Conservation (phyloP, 2,329 filamentous ascomycete species). For the Talaromyces verruculosus region DNA sequence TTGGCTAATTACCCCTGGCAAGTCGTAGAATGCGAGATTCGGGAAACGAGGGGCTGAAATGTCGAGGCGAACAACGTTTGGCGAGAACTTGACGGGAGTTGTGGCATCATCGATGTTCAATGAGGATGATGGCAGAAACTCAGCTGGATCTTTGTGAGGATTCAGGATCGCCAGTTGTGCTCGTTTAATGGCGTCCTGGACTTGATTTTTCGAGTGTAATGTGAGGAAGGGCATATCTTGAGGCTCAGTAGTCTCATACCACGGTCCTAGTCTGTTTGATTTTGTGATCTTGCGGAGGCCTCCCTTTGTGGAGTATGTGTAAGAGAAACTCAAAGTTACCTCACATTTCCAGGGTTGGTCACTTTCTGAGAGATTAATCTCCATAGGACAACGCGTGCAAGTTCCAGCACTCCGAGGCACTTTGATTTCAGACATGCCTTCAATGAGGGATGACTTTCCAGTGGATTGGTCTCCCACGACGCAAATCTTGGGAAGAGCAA, state of each 20-base stretch:
- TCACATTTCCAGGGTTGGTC: conserved; percentile 63
- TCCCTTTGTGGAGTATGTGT: conserved; percentile 48
- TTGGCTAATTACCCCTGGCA: conserved; percentile 78
- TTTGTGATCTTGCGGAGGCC: conserved; percentile 50
- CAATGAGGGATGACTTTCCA: conserved; percentile 71
- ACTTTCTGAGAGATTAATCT: conserved; percentile 67
- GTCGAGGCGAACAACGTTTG: conserved; percentile 75
- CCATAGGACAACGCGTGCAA: conserved; percentile 78
- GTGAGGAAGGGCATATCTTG: conserved; percentile 60
- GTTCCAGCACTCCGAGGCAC: conserved; percentile 69
- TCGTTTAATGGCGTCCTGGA: conserved; percentile 68
- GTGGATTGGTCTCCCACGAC: conserved; percentile 83
- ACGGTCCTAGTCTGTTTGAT: conserved; percentile 63
- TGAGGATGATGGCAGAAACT: conserved; percentile 57
- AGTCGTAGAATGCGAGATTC: conserved; percentile 77
- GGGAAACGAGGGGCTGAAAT: conserved; percentile 71
- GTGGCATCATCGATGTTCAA: conserved; percentile 31
- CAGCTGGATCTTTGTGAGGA: conserved; percentile 53
- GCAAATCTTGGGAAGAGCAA: conserved; percentile 74
- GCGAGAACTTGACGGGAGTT: conserved; percentile 68
- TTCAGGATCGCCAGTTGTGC: conserved; percentile 78
- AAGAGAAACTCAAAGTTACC: conserved; percentile 66
- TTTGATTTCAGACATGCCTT: conserved; percentile 65
- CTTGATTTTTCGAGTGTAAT: conserved; percentile 59
- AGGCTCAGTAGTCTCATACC: conserved; percentile 54